Percentiles rank a stretch among this genome's conserved stretches.
These are phyloP conservation scores for Alternaria atra DNA, from an alignment of 2,329 filamentous ascomycete genomes.

Conservation along the genomic window DNA sequence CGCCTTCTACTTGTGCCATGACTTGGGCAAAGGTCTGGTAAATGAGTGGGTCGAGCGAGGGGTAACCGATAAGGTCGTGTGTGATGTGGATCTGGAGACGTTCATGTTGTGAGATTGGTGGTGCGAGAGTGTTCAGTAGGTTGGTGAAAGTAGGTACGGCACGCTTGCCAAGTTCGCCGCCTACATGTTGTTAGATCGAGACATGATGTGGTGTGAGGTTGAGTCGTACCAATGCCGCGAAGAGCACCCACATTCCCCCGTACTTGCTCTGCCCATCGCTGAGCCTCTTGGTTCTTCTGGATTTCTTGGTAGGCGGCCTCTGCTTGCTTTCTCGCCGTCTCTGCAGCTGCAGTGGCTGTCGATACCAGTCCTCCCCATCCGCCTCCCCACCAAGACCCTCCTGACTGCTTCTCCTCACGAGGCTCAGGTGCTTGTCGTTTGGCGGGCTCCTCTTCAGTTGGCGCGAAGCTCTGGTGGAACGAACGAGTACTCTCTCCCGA, in stretches of 20 bases:
- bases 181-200: conserved; percentile 57
- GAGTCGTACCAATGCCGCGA: conserved; percentile 71
- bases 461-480: conserved; percentile 76
- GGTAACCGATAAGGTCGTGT: conserved; percentile 93
- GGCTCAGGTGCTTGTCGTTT: conserved; percentile 61
- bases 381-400: conserved; percentile 67
- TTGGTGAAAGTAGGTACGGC: conserved; percentile 95
- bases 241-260: conserved; percentile 86
- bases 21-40: conserved; percentile 92
- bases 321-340: conserved; percentile 87
- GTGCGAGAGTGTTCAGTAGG: conserved; percentile 92
- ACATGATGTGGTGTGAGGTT: neutral
- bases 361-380: conserved; percentile 83
- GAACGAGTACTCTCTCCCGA: conserved; percentile 80
- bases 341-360: conserved; percentile 80
- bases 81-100: conserved; percentile 97
- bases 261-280: conserved; percentile 94
- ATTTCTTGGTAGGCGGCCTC: conserved; percentile 94
- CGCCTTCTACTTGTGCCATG: conserved; percentile 99
- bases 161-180: conserved; percentile 74
- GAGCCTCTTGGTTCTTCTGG: conserved; percentile 94
- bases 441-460: conserved; percentile 59
- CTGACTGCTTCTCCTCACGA: conserved; percentile 55
- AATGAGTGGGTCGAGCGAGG: conserved; percentile 90
- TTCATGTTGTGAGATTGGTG: conserved; percentile 96